A percentile compares a stretch with the other conserved stretches of the same genome.
Conservation (phyloP, 2,329 filamentous ascomycete species). For the Alternaria gaisen region DNA sequence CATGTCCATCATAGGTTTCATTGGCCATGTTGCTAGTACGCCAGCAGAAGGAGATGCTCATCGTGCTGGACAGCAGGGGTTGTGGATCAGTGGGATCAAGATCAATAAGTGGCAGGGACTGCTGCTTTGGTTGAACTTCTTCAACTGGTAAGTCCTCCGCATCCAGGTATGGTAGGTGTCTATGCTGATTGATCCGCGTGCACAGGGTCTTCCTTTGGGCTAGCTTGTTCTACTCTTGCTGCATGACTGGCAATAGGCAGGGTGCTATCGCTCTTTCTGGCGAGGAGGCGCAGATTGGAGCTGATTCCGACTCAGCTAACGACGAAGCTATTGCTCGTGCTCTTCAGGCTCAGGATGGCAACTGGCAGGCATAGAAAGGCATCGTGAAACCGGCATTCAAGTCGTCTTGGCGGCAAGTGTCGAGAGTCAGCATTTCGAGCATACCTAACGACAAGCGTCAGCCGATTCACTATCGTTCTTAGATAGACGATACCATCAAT, state of each 20-base stretch:
- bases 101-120: slow-evolving; percentile 29
- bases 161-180: no score
- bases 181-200: not conserved
- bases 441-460: not conserved
- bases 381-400: rapidly evolving
- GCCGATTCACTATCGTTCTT: not conserved
- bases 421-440: not conserved
- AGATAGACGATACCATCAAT: not conserved
- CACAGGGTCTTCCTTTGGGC: slow-evolving; percentile 38
- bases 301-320: slow-evolving; percentile 17
- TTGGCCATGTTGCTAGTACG: slow-evolving; percentile 17
- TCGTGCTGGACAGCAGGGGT: slow-evolving; percentile 18
- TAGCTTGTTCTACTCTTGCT: slow-evolving; percentile 38
- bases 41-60: slow-evolving; percentile 11
- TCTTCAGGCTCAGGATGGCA: slow-evolving; percentile 31
- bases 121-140: slow-evolving; percentile 33
- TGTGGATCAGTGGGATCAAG: slow-evolving; percentile 32
- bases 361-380: slow-evolving; percentile 23
- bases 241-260: slow-evolving; percentile 31
- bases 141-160: slow-evolving; percentile 33
- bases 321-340: slow-evolving; percentile 32
- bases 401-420: not conserved
- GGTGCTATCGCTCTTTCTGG: slow-evolving; percentile 34
- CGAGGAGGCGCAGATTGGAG: slow-evolving; percentile 30
- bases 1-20: slow-evolving; percentile 31